phyloP scores from a whole-genome alignment of 495 filamentous ascomycete species.

The Penicillium goetzii region DNA sequence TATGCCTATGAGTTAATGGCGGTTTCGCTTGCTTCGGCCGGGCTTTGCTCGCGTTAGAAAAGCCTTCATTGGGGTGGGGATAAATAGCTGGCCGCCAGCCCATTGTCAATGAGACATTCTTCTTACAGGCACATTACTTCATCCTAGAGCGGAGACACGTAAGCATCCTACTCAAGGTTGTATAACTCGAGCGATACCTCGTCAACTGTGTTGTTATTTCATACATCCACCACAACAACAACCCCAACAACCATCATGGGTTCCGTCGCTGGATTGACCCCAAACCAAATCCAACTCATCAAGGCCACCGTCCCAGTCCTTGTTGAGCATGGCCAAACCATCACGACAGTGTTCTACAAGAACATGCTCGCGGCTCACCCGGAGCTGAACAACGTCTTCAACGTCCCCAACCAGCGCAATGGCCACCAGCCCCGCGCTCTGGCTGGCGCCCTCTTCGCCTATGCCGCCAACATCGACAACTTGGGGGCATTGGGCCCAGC shows the following conservation, averaged over 20 bases:
- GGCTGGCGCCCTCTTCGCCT: conserved; percentile 67
- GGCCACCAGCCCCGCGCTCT: conserved; percentile 69
- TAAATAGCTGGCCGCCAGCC: conserved; percentile 12
- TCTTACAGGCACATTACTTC: not conserved
- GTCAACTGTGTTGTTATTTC: not conserved
- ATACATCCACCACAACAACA: not conserved
- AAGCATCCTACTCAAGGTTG: not conserved
- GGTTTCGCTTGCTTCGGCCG: not conserved
- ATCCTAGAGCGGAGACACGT: not conserved
- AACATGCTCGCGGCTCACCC: conserved; percentile 67
- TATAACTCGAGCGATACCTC: not conserved
- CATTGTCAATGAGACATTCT: not conserved
- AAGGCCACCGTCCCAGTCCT: conserved; percentile 58
- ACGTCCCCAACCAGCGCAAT: conserved; percentile 63
- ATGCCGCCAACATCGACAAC: conserved; percentile 73
- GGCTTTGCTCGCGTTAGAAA: not conserved
- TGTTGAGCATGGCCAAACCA: conserved; percentile 64
- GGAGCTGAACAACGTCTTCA: conserved; percentile 68
- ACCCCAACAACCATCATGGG: conserved; percentile 18
- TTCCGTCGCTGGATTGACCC: conserved; percentile 24
- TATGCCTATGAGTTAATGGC: conserved; percentile 1
- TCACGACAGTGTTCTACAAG: conserved; percentile 70
- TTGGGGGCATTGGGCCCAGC: conserved; percentile 61
- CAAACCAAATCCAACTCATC: conserved; percentile 44
- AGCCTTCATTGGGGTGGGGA: not conserved